These are phyloP conservation scores for Poterioochromonas sp. DNA, from an alignment of 352 stramenopile genomes.

Conservation along the genomic window DNA sequence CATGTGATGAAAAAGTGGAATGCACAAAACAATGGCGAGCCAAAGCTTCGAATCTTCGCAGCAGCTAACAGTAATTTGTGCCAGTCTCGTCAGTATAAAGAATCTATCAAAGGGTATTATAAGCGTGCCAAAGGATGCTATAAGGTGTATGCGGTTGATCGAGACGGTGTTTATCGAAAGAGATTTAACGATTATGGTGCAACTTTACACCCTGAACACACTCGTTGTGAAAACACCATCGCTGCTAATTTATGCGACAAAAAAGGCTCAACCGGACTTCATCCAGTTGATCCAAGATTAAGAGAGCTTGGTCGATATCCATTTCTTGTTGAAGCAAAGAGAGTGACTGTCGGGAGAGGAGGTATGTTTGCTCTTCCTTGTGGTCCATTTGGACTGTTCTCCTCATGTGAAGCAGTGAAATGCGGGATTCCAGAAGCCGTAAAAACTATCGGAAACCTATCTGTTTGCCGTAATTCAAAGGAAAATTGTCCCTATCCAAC, in stretches of 20 bases:
- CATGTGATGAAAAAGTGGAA: neutral
- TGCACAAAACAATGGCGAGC: neutral
- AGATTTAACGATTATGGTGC: slow-evolving; percentile 9
- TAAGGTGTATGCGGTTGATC: neutral
- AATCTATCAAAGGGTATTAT: neutral
- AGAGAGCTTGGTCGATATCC: neutral
- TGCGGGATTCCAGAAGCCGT: neutral
- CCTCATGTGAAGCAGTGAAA: slow-evolving; percentile 22
- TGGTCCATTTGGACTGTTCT: slow-evolving; percentile 16
- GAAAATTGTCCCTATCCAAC: neutral
- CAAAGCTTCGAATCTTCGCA: neutral
- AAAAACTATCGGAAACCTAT: neutral
- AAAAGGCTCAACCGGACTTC: neutral
- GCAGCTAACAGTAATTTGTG: neutral
- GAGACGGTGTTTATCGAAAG: neutral
- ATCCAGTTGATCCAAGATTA: neutral
- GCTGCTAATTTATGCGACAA: neutral
- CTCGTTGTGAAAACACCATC: neutral
- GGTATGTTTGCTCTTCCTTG: slow-evolving; percentile 16
- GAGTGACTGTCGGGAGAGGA: neutral
- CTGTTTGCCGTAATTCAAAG: neutral
- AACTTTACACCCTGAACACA: slow-evolving; percentile 20
- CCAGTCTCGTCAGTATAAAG: neutral
- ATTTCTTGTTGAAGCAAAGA: neutral
- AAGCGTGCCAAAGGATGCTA: slow-evolving; percentile 26